A percentile compares a stretch with the other conserved stretches of the same genome.
These are phyloP conservation scores for Dryadomyces quercivorus DNA, from an alignment of 2,329 filamentous ascomycete species.

Conservation along the genomic window DNA sequence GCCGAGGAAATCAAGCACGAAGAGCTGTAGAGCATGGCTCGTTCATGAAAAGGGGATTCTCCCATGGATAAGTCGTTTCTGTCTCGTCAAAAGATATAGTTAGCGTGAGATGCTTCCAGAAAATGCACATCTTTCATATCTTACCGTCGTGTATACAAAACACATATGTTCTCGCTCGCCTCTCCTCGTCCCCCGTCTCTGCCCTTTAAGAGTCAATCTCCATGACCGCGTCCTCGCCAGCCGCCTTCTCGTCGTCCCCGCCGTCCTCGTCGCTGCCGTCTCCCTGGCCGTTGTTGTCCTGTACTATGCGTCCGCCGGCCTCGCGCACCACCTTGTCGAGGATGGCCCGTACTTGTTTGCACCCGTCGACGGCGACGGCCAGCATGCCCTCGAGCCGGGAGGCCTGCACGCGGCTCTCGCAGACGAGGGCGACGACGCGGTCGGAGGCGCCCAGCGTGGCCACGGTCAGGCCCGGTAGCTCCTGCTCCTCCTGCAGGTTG, in stretches of 20 bases:
- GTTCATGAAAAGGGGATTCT: not conserved
- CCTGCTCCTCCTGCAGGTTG: constrained; percentile 70
- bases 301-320: constrained; percentile 53
- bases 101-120: no score
- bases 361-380: constrained; percentile 83
- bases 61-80: no score
- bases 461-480: constrained; percentile 79
- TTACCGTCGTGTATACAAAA: no score
- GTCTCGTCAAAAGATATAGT: no score
- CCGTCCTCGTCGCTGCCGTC: not conserved
- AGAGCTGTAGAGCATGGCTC: constrained; percentile 20
- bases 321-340: constrained; percentile 69
- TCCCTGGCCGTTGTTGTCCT: not conserved
- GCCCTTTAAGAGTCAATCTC: constrained; percentile 30
- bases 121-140: no score
- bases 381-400: constrained; percentile 81
- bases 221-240: constrained; percentile 23
- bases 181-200: not conserved
- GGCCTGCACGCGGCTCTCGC: constrained; percentile 82
- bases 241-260: not conserved
- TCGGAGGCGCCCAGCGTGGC: constrained; percentile 66
- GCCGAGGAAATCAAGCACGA: constrained; percentile 24
- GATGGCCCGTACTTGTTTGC: constrained; percentile 70
- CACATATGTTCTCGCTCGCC: not conserved
- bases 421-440: constrained; percentile 65